Evolutionary conservation across 768 basidiomycete species (phyloP), one percentile per base, ranked within the genome.

Genomic region (Chalciporus piperatus): DNA sequence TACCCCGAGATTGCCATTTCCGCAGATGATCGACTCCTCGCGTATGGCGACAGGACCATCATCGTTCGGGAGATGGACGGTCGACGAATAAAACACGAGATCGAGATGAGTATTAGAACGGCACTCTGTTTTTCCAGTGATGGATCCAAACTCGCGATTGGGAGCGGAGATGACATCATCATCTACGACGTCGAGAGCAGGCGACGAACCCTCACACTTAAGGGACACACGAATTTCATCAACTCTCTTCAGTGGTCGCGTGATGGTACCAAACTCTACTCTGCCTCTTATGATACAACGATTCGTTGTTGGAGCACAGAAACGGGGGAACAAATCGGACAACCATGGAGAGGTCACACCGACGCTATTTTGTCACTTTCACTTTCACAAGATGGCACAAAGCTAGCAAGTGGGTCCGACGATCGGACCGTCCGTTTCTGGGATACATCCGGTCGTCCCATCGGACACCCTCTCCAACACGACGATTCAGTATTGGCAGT

Each of bases 281-380:
- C 54, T 13, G 42, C 7, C 1, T 48, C 45, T 0, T 0, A 9
- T 0, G 48, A 52, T 14, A 10, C 17, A 1, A 49, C 48, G 0
- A 61, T 61, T 43, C 49, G 48, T 6, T 48, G 50, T 17, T 61
- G 60, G 56, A 17, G 49, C 6, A 17, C 49, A 4, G 0, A 12
- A 1, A 55, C 53, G 3, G n/a, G n/a, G n/a, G n/a, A n/a, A n/a
- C n/a, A n/a, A n/a, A n/a, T n/a, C n/a, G n/a, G n/a, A n/a, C n/a
- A n/a, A n/a, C n/a, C n/a, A n/a, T n/a, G n/a, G n/a, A n/a, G n/a
- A n/a, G n/a, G n/a, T n/a, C n/a, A n/a, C n/a, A n/a, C n/a, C n/a
- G n/a, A n/a, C n/a, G n/a, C n/a, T n/a, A n/a, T n/a, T n/a, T n/a
- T n/a, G n/a, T n/a, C n/a, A n/a, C n/a, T n/a, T n/a, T n/a, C n/a